phyloP scores from a whole-genome alignment of 768 basidiomycete species.

The Auricularia sp. region DNA sequence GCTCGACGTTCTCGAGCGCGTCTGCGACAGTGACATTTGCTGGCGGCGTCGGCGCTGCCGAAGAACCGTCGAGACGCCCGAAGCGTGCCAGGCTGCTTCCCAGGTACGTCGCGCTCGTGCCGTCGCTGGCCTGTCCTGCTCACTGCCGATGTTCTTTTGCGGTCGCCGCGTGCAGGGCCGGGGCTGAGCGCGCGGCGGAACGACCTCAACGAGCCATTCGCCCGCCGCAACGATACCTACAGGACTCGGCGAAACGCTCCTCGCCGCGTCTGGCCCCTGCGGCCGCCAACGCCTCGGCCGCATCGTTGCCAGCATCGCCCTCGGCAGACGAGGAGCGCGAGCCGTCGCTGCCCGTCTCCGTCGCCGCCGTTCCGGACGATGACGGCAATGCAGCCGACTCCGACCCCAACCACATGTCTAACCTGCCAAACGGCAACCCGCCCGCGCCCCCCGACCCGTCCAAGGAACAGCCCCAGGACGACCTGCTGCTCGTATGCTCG shows the following conservation, averaged over 20 bases:
- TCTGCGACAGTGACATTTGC: background rate
- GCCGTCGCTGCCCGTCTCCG: background rate
- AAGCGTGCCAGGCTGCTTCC: background rate
- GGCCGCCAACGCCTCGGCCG: background rate
- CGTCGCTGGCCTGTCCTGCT: background rate
- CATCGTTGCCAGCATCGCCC: background rate
- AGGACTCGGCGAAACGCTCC: background rate
- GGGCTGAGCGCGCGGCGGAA: background rate
- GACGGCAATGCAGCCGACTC: constrained; percentile 4
- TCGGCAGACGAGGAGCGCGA: background rate
- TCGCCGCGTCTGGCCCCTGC: background rate
- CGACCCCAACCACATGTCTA: constrained; percentile 6
- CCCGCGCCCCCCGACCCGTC: background rate
- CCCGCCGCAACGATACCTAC: background rate
- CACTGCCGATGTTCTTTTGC: background rate
- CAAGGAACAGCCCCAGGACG: background rate
- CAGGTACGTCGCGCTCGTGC: background rate
- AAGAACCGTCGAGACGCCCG: background rate
- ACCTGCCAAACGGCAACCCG: background rate
- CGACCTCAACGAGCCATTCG: background rate
- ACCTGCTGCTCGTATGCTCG: background rate
- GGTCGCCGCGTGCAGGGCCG: background rate
- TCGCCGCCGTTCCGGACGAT: background rate
- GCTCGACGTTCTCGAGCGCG: constrained; percentile 61
- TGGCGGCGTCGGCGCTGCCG: background rate